A percentile compares a stretch with the other conserved stretches of the same genome.
Evolutionary conservation across 352 stramenopile species (phyloP).

Genomic region (Globisporangium emineosum): DNA sequence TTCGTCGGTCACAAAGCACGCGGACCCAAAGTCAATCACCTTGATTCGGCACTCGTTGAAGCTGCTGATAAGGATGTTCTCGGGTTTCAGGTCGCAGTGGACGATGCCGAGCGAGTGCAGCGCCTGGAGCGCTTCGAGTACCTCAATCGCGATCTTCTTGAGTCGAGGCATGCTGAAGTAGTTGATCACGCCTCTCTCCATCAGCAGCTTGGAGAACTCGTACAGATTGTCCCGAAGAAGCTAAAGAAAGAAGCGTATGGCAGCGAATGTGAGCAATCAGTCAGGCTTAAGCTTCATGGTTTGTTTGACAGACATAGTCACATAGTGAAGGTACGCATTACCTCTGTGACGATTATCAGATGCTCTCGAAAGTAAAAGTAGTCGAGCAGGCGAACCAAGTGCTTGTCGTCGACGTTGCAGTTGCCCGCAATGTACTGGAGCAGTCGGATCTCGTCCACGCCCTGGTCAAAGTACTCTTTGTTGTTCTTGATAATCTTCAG

Average conservation of each 20-base stretch:
- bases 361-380: constrained; percentile 96
- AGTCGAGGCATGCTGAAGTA: constrained; percentile 95
- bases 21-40: constrained; percentile 99
- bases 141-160: constrained; percentile 94
- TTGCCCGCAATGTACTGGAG: constrained; percentile 67
- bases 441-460: constrained; percentile 77
- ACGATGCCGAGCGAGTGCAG: constrained; percentile 92
- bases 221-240: constrained; percentile 97
- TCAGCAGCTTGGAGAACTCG: constrained; percentile 92
- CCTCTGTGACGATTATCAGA: constrained; percentile 96
- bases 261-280: not conserved
- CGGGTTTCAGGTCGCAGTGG: constrained; percentile 98
- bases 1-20: constrained; percentile 93
- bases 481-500: constrained; percentile 99
- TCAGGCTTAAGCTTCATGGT: not conserved
- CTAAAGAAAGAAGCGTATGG: constrained; percentile 19
- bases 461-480: constrained; percentile 99
- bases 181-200: constrained; percentile 73
- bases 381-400: constrained; percentile 93
- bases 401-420: constrained; percentile 88
- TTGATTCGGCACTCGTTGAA: constrained; percentile 91
- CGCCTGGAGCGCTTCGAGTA: constrained; percentile 88
- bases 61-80: constrained; percentile 94
- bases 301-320: not conserved
- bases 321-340: constrained; percentile 27